Conservation (phyloP, 345 rosid genomes). For the Salix arbutifolia region DNA sequence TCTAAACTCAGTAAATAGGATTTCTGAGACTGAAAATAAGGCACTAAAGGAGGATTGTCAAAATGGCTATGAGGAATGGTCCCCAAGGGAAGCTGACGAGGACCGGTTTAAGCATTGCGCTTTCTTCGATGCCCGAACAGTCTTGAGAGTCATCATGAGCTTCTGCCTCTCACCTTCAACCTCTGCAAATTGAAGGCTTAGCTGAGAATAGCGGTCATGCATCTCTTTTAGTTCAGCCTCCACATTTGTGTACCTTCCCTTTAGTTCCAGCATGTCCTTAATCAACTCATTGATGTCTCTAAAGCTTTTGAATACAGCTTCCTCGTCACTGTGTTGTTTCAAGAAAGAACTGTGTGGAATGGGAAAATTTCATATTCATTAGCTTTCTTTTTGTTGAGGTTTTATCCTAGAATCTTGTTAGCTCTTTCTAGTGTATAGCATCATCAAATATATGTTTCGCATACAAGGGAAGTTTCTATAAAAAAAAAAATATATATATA, state of each 20-base stretch:
- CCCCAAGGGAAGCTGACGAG: constrained; percentile 50
- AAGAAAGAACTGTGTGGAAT: constrained; percentile 69
- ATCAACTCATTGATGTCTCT: constrained; percentile 87
- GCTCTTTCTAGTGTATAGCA: not conserved
- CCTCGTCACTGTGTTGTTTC: constrained; percentile 73
- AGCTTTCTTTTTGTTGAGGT: not conserved
- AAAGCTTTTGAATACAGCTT: constrained; percentile 85
- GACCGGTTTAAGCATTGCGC: constrained; percentile 37
- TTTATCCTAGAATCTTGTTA: not conserved
- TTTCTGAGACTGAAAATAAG: constrained; percentile 6
- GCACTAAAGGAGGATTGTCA: not conserved
- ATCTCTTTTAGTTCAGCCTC: constrained; percentile 87
- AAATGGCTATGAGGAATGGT: constrained; percentile 25
- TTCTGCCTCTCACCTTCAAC: constrained; percentile 98
- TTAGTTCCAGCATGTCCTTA: constrained; percentile 71
- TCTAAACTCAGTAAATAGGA: not conserved
- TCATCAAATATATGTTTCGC: not conserved
- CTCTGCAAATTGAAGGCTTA: constrained; percentile 96
- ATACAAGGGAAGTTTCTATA: not conserved
- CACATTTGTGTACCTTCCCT: constrained; percentile 58
- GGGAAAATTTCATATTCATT: constrained; percentile 8
- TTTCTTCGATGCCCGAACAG: constrained; percentile 66
- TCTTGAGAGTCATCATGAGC: constrained; percentile 93
- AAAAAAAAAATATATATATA: too few relatives aligned
- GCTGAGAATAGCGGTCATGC: constrained; percentile 89